Evolutionary conservation across 129 eudicot species (phyloP).

Genomic region (Heracleum sosnowskyi): DNA sequence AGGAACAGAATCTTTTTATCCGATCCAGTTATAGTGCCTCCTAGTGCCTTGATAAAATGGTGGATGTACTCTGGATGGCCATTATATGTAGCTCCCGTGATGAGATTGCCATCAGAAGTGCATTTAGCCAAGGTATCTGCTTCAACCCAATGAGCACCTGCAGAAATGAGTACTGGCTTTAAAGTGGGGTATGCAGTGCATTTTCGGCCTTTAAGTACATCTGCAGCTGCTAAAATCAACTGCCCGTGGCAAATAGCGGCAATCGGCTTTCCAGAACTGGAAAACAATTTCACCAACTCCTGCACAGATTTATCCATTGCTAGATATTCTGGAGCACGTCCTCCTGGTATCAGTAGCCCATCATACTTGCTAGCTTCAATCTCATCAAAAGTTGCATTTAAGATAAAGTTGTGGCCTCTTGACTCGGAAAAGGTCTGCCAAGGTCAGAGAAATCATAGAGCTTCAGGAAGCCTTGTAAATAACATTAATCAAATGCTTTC

Average conservation of each 20-base stretch:
- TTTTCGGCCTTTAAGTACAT: slow-evolving; percentile 49
- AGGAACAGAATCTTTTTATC: slow-evolving; percentile 64
- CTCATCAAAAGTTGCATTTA: slow-evolving; percentile 79
- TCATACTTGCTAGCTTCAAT: slow-evolving; percentile 61
- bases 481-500: neutral
- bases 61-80: slow-evolving; percentile 71
- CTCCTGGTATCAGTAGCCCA: slow-evolving; percentile 78
- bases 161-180: slow-evolving; percentile 63
- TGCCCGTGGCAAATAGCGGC: slow-evolving; percentile 81
- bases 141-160: slow-evolving; percentile 92
- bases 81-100: slow-evolving; percentile 56
- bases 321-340: slow-evolving; percentile 94
- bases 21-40: slow-evolving; percentile 60
- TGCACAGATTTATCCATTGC: slow-evolving; percentile 62
- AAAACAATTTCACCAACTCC: slow-evolving; percentile 55
- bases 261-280: slow-evolving; percentile 57
- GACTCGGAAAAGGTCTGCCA: slow-evolving; percentile 73
- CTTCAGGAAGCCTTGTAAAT: neutral
- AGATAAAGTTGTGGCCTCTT: slow-evolving; percentile 81
- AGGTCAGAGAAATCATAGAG: neutral
- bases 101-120: slow-evolving; percentile 59
- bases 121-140: slow-evolving; percentile 58
- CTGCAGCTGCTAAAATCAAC: slow-evolving; percentile 85
- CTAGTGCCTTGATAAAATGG: slow-evolving; percentile 65
- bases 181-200: slow-evolving; percentile 74